Conservation (phyloP, 2,329 filamentous ascomycete genomes). For the Fusarium falciforme region DNA sequence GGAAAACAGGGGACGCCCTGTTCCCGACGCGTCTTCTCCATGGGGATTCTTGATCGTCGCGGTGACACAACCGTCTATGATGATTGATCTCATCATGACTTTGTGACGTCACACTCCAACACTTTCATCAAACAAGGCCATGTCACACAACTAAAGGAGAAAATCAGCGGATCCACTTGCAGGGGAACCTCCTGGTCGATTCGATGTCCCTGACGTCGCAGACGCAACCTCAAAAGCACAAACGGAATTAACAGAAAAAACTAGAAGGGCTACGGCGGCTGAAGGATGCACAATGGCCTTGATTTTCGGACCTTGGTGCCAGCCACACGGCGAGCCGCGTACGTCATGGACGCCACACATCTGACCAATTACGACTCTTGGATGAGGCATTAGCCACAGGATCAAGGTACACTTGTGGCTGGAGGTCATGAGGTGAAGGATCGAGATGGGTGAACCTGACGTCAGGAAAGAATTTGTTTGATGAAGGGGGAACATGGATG, state of each 20-base stretch:
- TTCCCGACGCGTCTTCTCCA: constrained; percentile 2
- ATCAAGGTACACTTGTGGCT: constrained; percentile 16
- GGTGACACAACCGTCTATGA: constrained; percentile 17
- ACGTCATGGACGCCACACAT: constrained; percentile 15
- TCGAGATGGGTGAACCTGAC: constrained; percentile 28
- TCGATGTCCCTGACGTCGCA: constrained; percentile 26
- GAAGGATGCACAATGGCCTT: constrained; percentile 23
- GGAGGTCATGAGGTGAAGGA: constrained; percentile 28
- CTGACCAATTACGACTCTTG: constrained; percentile 7
- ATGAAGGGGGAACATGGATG: constrained; percentile 10
- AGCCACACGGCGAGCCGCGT: constrained; percentile 21
- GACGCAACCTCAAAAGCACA: constrained; percentile 27
- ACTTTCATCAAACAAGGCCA: background rate
- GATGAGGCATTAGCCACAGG: constrained; percentile 22
- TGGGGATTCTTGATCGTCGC: constrained; percentile 19
- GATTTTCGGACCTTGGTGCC: constrained; percentile 15
- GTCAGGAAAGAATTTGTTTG: constrained; percentile 18
- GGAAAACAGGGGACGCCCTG: background rate
- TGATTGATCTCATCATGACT: constrained; percentile 38
- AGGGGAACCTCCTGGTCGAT: constrained; percentile 20
- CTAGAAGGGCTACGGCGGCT: constrained; percentile 21
- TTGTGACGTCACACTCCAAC: constrained; percentile 31
- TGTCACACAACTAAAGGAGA: background rate
- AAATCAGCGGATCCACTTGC: constrained; percentile 25
- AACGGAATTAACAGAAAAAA: background rate